Percentiles rank a stretch among this genome's conserved stretches.
phyloP scores from a whole-genome alignment of 805 yeast genomes.

The Candida rishiriensis region DNA sequence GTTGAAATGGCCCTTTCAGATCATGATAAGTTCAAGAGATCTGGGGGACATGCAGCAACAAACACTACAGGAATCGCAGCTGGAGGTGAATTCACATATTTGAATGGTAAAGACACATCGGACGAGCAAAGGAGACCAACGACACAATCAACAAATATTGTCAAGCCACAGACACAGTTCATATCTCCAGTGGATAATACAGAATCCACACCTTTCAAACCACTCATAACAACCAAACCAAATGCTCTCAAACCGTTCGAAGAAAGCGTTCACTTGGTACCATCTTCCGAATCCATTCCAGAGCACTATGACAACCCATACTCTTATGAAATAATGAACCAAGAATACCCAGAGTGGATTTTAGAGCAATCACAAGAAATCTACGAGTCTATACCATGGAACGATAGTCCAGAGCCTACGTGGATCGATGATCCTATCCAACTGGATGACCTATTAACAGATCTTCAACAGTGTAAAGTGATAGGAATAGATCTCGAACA shows the following conservation, averaged over 20 bases:
- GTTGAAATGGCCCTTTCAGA: constrained; percentile 66
- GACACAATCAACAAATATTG: constrained; percentile 13
- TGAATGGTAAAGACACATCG: constrained; percentile 48
- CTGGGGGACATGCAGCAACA: background rate
- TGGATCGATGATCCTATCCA: constrained; percentile 66
- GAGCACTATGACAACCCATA: constrained; percentile 79
- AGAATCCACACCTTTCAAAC: constrained; percentile 70
- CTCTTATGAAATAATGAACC: constrained; percentile 61
- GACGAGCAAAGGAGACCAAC: constrained; percentile 5
- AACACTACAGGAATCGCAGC: constrained; percentile 1
- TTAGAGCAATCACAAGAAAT: constrained; percentile 41
- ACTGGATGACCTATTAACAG: constrained; percentile 50
- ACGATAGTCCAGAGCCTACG: constrained; percentile 44
- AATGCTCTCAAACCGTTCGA: constrained; percentile 54
- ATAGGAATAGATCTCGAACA: constrained; percentile 96
- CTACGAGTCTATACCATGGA: constrained; percentile 56
- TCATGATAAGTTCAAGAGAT: constrained; percentile 22
- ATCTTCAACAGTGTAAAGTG: constrained; percentile 47
- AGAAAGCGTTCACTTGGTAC: constrained; percentile 40
- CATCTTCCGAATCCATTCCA: constrained; percentile 39
- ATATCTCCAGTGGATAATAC: constrained; percentile 54
- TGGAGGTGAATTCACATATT: constrained; percentile 36
- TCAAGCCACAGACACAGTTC: constrained; percentile 70
- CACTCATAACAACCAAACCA: constrained; percentile 69
- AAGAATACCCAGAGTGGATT: constrained; percentile 62